Percentiles rank a stretch among this genome's conserved stretches.
Conservation (phyloP, 257 asterid species). For the Ocimum tenuiflorum region DNA sequence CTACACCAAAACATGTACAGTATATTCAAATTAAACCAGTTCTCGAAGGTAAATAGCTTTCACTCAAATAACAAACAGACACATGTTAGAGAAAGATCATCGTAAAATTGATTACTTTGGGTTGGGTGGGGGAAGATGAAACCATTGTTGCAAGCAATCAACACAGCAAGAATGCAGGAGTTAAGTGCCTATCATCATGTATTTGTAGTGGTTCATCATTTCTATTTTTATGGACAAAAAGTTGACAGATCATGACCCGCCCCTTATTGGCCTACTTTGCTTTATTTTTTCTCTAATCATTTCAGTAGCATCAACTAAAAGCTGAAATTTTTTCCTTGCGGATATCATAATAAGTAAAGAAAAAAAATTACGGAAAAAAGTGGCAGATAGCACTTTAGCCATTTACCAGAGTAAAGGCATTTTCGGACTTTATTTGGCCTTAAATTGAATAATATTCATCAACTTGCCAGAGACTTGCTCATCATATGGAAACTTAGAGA, state of each 20-base stretch:
- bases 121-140: slow-evolving; percentile 46
- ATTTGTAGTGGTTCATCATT: slow-evolving; percentile 33
- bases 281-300: background rate
- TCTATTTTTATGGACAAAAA: slow-evolving; percentile 17
- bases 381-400: slow-evolving; percentile 3
- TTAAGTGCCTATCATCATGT: slow-evolving; percentile 26
- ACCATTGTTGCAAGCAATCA: slow-evolving; percentile 34
- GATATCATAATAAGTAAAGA: too few relatives aligned
- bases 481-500: background rate
- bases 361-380: too few relatives aligned
- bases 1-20: background rate
- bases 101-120: slow-evolving; percentile 32
- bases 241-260: slow-evolving; percentile 16
- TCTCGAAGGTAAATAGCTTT: background rate
- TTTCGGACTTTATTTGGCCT: slow-evolving; percentile 12
- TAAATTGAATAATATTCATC: slow-evolving; percentile 11
- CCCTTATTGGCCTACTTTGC: slow-evolving; percentile 8
- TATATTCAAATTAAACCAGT: background rate
- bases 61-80: background rate
- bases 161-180: slow-evolving; percentile 33
- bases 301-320: slow-evolving; percentile 21
- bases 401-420: slow-evolving; percentile 1
- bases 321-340: background rate
- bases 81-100: background rate
- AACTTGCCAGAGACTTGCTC: background rate